phyloP scores from a whole-genome alignment of 345 rosid species.

The Rhodamnia argentea region DNA sequence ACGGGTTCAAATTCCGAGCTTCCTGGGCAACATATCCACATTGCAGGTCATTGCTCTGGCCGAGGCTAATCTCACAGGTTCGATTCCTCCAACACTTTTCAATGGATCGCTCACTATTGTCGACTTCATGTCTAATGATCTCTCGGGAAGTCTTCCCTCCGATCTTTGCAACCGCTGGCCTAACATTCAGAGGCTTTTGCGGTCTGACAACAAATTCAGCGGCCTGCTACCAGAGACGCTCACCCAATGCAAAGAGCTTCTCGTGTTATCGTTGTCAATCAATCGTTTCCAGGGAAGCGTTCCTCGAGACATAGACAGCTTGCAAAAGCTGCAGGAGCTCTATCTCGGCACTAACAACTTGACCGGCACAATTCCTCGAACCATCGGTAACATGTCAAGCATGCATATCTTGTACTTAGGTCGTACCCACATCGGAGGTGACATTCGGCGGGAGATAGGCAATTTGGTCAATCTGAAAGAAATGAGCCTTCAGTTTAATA shows the following conservation, averaged over 20 bases:
- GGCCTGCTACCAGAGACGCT: not conserved
- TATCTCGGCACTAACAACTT: accelerated
- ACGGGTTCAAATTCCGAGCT: not conserved
- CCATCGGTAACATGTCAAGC: not conserved
- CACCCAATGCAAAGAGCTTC: not conserved
- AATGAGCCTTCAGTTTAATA: not conserved
- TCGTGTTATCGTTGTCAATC: accelerated
- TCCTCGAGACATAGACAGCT: not conserved
- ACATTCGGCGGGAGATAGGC: not conserved
- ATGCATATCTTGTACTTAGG: accelerated
- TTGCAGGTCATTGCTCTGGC: not conserved
- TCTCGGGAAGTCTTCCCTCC: not conserved
- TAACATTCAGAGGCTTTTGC: not conserved
- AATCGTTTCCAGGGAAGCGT: not conserved
- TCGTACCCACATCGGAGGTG: accelerated
- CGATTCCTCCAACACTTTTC: not conserved
- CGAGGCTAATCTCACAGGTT: not conserved
- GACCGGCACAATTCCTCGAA: not conserved
- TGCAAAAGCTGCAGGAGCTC: not conserved
- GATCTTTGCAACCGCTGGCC: not conserved
- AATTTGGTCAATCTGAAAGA: not conserved
- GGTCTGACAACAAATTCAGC: not conserved
- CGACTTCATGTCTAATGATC: accelerated
- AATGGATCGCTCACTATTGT: not conserved
- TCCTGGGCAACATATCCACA: not conserved